A percentile compares a stretch with the other conserved stretches of the same genome.
These are phyloP conservation scores for Saitozyma sp. DNA, from an alignment of 768 basidiomycete genomes.

Conservation along the genomic window DNA sequence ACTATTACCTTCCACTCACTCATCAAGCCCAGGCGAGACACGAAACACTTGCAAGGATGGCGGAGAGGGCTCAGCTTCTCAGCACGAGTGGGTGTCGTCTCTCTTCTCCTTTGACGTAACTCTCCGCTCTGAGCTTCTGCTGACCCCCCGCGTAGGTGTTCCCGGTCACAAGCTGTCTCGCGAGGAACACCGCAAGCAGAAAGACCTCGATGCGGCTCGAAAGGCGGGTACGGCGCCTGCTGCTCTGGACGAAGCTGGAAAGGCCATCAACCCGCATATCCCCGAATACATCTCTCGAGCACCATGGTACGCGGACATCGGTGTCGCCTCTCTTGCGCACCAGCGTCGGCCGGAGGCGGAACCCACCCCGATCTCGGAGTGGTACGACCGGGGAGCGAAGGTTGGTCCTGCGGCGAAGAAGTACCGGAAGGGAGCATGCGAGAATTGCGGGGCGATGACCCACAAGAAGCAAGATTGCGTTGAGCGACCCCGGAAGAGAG, in stretches of 20 bases:
- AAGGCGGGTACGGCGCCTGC: constrained; percentile 98
- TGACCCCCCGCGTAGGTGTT: constrained; percentile 1
- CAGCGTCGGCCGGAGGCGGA: constrained; percentile 72
- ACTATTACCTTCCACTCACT: not conserved
- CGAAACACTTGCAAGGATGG: constrained; percentile 3
- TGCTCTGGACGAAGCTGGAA: constrained; percentile 90
- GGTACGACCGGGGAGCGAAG: constrained; percentile 78
- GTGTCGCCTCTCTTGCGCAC: constrained; percentile 79
- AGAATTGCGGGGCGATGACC: constrained; percentile 96
- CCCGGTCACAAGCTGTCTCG: constrained; percentile 75
- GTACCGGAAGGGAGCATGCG: constrained; percentile 96
- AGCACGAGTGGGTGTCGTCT: constrained; percentile 7
- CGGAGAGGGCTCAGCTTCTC: constrained; percentile 18
- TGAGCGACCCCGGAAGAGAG: constrained; percentile 93
- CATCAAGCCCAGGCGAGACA: not conserved
- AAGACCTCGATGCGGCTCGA: constrained; percentile 95
- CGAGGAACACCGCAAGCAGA: constrained; percentile 91
- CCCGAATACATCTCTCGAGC: constrained; percentile 99
- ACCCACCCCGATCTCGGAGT: constrained; percentile 72
- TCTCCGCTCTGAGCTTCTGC: not conserved
- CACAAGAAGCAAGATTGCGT: constrained; percentile 89
- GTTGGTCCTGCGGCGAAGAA: constrained; percentile 89
- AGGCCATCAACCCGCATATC: constrained; percentile 97
- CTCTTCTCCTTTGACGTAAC: not conserved
- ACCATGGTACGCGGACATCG: constrained; percentile 97